A percentile compares a stretch with the other conserved stretches of the same genome.
Evolutionary conservation across 257 asterid genomes (phyloP).

Genomic region (Striga asiatica): DNA sequence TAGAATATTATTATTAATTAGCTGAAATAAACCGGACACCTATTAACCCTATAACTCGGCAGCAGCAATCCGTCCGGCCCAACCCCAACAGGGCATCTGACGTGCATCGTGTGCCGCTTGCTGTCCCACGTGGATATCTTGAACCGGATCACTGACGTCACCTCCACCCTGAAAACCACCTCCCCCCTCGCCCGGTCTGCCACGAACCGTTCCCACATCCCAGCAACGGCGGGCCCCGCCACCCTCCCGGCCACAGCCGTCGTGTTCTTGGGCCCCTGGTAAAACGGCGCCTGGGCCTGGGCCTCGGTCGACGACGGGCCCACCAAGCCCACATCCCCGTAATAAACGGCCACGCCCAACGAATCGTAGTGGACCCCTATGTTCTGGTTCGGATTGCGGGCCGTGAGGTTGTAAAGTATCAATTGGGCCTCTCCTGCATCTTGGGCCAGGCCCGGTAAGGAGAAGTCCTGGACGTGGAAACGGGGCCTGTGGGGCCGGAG

Average conservation of each 20-base stretch:
- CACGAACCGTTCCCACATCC: conserved; percentile 43
- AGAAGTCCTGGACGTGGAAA: conserved; percentile 46
- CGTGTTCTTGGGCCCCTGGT: conserved; percentile 65
- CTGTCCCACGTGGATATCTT: conserved; percentile 73
- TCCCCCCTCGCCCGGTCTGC: conserved; percentile 36
- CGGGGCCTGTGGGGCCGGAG: conserved; percentile 89
- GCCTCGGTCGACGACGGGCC: no score
- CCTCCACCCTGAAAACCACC: conserved; percentile 47
- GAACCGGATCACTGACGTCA: conserved; percentile 51
- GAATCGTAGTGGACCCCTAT: conserved; percentile 60
- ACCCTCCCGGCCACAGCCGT: conserved; percentile 38
- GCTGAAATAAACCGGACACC: conserved; percentile 74
- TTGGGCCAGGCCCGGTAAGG: conserved; percentile 35
- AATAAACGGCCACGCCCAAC: conserved; percentile 37
- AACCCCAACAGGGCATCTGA: conserved; percentile 60
- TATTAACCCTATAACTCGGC: conserved; percentile 30
- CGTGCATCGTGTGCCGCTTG: conserved; percentile 66
- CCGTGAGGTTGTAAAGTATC: conserved; percentile 50
- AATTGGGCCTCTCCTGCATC: conserved; percentile 32
- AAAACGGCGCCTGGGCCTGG: conserved; percentile 39
- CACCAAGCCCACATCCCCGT: conserved; percentile 40
- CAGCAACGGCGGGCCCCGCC: conserved; percentile 39
- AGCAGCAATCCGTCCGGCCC: conserved; percentile 69
- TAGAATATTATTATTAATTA: neutral
- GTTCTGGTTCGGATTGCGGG: conserved; percentile 53